Conservation (phyloP, 2,329 filamentous ascomycete genomes). For the Cladorrhinum sp. region DNA sequence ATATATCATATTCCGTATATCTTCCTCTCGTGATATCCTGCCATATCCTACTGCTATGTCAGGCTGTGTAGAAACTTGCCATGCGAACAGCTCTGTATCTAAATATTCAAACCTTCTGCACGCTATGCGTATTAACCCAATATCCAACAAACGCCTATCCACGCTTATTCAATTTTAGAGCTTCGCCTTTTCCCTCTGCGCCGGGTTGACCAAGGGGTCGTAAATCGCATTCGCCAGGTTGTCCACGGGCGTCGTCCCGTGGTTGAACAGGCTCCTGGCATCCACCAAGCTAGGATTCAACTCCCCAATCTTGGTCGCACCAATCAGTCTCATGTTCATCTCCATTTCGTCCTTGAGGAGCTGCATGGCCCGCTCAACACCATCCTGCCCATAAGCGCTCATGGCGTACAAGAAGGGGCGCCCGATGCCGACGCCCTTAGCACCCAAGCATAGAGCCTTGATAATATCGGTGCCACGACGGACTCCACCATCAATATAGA, state of each 20-base stretch:
- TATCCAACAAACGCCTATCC: not conserved
- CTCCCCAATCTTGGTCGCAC: constrained; percentile 69
- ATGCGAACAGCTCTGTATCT: not conserved
- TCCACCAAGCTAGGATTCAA: constrained; percentile 81
- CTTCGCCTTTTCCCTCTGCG: constrained; percentile 49
- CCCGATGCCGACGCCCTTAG: constrained; percentile 89
- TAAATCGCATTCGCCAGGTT: constrained; percentile 49
- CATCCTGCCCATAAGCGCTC: constrained; percentile 82
- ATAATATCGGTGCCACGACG: constrained; percentile 90
- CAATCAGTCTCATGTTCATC: constrained; percentile 97
- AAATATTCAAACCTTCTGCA: not conserved
- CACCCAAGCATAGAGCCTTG: constrained; percentile 90
- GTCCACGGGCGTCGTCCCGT: constrained; percentile 49
- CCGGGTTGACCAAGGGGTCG: constrained; percentile 51
- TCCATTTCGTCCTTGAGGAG: constrained; percentile 94
- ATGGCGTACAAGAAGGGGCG: constrained; percentile 95
- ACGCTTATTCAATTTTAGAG: constrained; percentile 35
- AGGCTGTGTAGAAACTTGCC: not conserved
- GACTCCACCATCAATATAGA: constrained; percentile 89
- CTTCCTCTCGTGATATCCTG: not conserved
- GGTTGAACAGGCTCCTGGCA: constrained; percentile 61
- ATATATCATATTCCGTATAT: no score
- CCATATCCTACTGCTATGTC: not conserved
- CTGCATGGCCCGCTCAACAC: constrained; percentile 90
- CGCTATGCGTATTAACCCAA: not conserved